Percentiles rank a stretch among this genome's conserved stretches.
Conservation (phyloP, 306 rosid species). For the Styphnolobium japonicum region DNA sequence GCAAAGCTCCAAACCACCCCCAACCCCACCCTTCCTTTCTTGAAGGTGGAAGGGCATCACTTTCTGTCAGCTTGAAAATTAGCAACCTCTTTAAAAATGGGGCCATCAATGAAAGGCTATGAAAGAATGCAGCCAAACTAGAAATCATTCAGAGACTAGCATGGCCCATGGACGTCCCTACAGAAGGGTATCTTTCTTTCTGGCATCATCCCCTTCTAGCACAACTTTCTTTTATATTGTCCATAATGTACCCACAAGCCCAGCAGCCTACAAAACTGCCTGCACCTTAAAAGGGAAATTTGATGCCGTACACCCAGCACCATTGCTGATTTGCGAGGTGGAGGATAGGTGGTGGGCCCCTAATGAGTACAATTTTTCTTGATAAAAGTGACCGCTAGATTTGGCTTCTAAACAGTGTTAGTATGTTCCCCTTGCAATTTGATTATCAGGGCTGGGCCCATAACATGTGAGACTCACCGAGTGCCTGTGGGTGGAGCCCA, state of each 20-base stretch:
- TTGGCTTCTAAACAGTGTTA: not conserved
- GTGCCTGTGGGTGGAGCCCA: slow-evolving; percentile 26
- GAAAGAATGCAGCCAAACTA: slow-evolving; percentile 27
- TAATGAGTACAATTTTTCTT: not conserved
- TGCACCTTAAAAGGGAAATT: slow-evolving; percentile 21
- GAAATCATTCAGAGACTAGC: not conserved
- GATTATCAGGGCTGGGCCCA: slow-evolving; percentile 15
- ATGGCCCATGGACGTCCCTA: slow-evolving; percentile 36
- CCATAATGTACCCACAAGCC: slow-evolving; percentile 42
- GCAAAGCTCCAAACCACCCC: slow-evolving; percentile 10
- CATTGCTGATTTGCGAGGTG: not conserved
- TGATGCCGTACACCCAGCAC: slow-evolving; percentile 41
- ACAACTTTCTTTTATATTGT: not conserved
- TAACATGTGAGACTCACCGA: slow-evolving; percentile 38
- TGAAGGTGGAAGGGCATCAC: slow-evolving; percentile 27
- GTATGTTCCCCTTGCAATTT: slow-evolving; percentile 10
- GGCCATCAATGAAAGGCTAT: slow-evolving; percentile 35
- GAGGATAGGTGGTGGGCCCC: slow-evolving; percentile 17
- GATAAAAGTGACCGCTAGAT: not conserved
- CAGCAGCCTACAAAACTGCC: slow-evolving; percentile 33
- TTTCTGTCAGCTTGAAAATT: slow-evolving; percentile 30
- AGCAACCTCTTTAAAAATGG: slow-evolving; percentile 11
- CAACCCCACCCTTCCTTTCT: slow-evolving; percentile 12
- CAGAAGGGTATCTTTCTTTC: slow-evolving; percentile 8
- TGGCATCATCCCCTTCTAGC: slow-evolving; percentile 4